phyloP scores from a whole-genome alignment of 2,329 filamentous ascomycete genomes.

The Lachnellula occidentalis region DNA sequence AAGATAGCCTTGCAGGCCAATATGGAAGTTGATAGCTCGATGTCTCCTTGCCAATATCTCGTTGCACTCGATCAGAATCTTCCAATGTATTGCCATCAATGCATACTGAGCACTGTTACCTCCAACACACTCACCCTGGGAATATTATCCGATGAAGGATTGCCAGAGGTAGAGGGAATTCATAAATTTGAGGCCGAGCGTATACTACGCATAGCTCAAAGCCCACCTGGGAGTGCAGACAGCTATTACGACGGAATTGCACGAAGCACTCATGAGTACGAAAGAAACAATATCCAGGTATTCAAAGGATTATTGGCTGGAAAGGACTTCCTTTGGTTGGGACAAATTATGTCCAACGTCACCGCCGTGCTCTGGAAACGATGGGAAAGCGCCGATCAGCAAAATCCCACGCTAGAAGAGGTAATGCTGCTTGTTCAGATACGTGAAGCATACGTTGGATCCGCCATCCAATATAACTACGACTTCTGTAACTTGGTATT shows the following conservation, averaged over 20 bases:
- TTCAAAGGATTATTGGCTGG: neutral
- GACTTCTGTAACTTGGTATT: too few species aligned
- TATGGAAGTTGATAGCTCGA: neutral
- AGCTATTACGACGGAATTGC: neutral
- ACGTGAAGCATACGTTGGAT: neutral
- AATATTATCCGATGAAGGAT: neutral
- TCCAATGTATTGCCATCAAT: neutral
- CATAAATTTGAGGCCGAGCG: neutral
- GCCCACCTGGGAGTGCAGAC: neutral
- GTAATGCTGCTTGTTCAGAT: neutral
- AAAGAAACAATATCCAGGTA: neutral
- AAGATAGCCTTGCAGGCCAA: neutral
- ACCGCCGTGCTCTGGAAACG: neutral
- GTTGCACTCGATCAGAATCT: neutral
- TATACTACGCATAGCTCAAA: neutral
- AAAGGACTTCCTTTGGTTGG: neutral
- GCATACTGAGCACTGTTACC: neutral
- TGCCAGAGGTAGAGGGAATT: neutral
- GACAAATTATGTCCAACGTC: neutral
- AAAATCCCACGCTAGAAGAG: neutral
- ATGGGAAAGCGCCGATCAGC: neutral
- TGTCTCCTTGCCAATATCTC: neutral
- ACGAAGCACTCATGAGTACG: neutral
- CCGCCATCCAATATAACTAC: too few species aligned
- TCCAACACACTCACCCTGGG: neutral